Conservation (phyloP, 192 early-diverging fungal species). For the Podila horticola region DNA sequence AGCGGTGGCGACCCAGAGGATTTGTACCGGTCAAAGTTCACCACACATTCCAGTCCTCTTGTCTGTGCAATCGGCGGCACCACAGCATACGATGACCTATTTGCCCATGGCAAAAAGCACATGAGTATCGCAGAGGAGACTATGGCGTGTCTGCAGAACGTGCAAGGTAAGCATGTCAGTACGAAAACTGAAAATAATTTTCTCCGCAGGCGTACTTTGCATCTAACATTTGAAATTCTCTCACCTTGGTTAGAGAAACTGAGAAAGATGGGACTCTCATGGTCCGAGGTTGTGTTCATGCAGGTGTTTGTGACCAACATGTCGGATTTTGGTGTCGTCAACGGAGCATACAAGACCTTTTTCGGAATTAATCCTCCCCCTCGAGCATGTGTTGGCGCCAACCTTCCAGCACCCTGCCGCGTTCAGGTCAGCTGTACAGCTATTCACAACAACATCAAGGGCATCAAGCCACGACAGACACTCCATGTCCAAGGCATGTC, state of each 20-base stretch:
- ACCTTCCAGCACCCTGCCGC: constrained; percentile 41
- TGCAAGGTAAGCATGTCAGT: constrained; percentile 44
- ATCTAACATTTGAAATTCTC: background rate
- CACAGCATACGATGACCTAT: constrained; percentile 50
- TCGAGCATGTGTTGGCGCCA: constrained; percentile 71
- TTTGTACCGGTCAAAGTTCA: background rate
- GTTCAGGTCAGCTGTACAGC: constrained; percentile 77
- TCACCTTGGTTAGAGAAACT: constrained; percentile 48
- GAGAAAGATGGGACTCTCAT: constrained; percentile 49
- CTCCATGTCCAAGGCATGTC: constrained; percentile 89
- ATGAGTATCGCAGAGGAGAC: constrained; percentile 61
- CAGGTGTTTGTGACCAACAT: constrained; percentile 76
- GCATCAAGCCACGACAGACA: constrained; percentile 51
- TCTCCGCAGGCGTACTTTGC: background rate
- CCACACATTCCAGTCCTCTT: constrained; percentile 6
- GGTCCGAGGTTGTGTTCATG: constrained; percentile 71
- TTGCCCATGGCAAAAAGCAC: background rate
- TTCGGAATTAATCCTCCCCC: constrained; percentile 81
- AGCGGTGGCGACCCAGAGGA: background rate
- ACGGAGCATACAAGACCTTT: constrained; percentile 71
- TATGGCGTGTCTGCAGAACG: constrained; percentile 50
- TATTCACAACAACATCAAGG: constrained; percentile 23
- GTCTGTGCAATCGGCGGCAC: constrained; percentile 54
- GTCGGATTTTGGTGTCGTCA: constrained; percentile 70
- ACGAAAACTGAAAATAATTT: no score